These are phyloP conservation scores for Aspergillus sp. DNA, from an alignment of 2,329 filamentous ascomycete genomes.

Conservation along the genomic window DNA sequence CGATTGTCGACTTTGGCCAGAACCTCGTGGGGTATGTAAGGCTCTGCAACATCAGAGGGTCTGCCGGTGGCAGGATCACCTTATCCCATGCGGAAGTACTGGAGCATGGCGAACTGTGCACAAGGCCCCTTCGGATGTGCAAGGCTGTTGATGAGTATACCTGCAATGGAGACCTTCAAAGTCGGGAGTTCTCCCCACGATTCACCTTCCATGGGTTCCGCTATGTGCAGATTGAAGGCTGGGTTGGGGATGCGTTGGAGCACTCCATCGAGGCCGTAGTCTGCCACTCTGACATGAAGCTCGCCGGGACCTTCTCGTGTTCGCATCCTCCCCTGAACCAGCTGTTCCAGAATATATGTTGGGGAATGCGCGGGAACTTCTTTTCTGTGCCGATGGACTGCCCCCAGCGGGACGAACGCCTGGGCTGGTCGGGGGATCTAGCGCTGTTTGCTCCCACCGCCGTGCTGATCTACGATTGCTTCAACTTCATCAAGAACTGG, in stretches of 20 bases:
- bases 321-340: conserved; percentile 54
- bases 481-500: conserved; percentile 48
- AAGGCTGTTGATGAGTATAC: conserved; percentile 43
- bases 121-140: conserved; percentile 47
- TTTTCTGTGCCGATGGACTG: conserved; percentile 59
- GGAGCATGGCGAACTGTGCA: conserved; percentile 44
- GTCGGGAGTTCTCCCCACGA: conserved; percentile 41
- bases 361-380: conserved; percentile 62
- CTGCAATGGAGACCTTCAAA: conserved; percentile 25
- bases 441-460: conserved; percentile 53
- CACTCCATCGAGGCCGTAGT: conserved; percentile 39
- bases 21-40: conserved; percentile 42
- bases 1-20: conserved; percentile 57
- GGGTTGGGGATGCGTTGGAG: conserved; percentile 8
- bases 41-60: conserved; percentile 1
- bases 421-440: conserved; percentile 56
- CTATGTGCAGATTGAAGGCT: conserved; percentile 42
- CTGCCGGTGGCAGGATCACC: conserved; percentile 17
- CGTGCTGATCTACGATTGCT: conserved; percentile 54
- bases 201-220: conserved; percentile 58
- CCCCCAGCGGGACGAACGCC: conserved; percentile 55
- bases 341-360: conserved; percentile 55
- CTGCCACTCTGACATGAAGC: conserved; percentile 54
- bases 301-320: conserved; percentile 52
- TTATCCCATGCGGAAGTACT: conserved; percentile 57